phyloP scores from a whole-genome alignment of 345 rosid genomes.

The Populus nigra region DNA sequence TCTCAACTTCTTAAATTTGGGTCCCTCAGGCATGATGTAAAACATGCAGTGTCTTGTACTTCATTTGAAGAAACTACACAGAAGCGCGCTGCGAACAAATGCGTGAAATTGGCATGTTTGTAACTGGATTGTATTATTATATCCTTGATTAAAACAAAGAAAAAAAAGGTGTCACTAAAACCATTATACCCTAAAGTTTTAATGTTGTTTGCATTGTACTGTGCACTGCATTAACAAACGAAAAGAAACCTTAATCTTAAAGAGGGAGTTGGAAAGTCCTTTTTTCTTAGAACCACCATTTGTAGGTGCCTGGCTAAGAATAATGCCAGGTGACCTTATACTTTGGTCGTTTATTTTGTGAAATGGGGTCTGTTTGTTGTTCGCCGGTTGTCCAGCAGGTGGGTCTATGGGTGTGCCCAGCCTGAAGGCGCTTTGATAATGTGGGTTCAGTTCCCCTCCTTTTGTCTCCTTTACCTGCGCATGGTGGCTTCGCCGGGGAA shows the following conservation, averaged over 20 bases:
- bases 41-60: not conserved
- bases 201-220: no score
- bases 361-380: not conserved
- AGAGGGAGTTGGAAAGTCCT: not conserved
- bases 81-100: not conserved
- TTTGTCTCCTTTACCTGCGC: not conserved
- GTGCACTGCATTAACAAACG: no score
- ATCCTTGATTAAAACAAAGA: not conserved
- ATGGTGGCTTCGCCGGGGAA: not conserved
- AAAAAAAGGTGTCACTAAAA: not conserved
- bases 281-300: not conserved
- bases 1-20: not conserved
- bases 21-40: not conserved
- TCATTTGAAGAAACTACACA: no score
- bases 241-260: no score
- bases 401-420: not conserved
- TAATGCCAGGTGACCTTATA: not conserved
- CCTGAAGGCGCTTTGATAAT: not conserved
- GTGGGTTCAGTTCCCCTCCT: not conserved
- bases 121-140: not conserved
- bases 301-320: not conserved
- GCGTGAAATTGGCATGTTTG: not conserved
- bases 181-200: not conserved
- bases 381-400: not conserved
- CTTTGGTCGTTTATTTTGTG: not conserved